Evolutionary conservation across 495 filamentous ascomycete genomes (phyloP).

Genomic region (Podospora pseudoanserina): DNA sequence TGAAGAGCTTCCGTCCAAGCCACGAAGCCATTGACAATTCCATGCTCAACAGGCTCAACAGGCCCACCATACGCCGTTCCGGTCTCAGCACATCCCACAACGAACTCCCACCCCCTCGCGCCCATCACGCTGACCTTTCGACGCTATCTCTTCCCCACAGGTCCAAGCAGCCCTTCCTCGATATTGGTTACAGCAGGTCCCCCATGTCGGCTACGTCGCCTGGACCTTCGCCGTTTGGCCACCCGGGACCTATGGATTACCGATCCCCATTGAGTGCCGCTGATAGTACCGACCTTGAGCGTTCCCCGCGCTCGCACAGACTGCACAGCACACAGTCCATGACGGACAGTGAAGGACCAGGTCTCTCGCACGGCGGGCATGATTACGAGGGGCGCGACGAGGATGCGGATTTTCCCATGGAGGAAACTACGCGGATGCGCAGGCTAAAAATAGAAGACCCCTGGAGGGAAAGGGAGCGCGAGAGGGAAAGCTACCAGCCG

Average conservation of each 20-base stretch:
- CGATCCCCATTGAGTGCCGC: slow-evolving; percentile 44
- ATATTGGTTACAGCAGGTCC: slow-evolving; percentile 45
- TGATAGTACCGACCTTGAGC: slow-evolving; percentile 44
- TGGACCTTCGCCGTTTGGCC: slow-evolving; percentile 45
- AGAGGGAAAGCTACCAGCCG: slow-evolving; percentile 35
- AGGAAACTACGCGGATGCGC: slow-evolving; percentile 57
- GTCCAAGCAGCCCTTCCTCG: slow-evolving; percentile 36
- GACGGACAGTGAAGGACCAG: slow-evolving; percentile 20
- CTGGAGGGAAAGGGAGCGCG: slow-evolving; percentile 33
- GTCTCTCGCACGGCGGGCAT: slow-evolving; percentile 38
- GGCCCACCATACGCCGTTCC: slow-evolving; percentile 47
- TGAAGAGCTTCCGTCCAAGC: slow-evolving; percentile 53
- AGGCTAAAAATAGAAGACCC: slow-evolving; percentile 57
- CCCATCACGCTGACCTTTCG: slow-evolving; percentile 47
- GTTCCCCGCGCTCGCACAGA: slow-evolving; percentile 59
- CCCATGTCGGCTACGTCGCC: slow-evolving; percentile 51
- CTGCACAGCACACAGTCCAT: slow-evolving; percentile 36
- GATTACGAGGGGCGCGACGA: slow-evolving; percentile 54
- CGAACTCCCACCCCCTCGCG: slow-evolving; percentile 40
- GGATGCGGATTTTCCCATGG: slow-evolving; percentile 64
- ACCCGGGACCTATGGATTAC: slow-evolving; percentile 42
- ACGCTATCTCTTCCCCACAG: slow-evolving; percentile 50
- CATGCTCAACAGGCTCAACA: slow-evolving; percentile 70
- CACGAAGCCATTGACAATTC: slow-evolving; percentile 76
- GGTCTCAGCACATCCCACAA: slow-evolving; percentile 52